Evolutionary conservation across 2,329 filamentous ascomycete genomes (phyloP).

Genomic region (Aspergillus clavatus): DNA sequence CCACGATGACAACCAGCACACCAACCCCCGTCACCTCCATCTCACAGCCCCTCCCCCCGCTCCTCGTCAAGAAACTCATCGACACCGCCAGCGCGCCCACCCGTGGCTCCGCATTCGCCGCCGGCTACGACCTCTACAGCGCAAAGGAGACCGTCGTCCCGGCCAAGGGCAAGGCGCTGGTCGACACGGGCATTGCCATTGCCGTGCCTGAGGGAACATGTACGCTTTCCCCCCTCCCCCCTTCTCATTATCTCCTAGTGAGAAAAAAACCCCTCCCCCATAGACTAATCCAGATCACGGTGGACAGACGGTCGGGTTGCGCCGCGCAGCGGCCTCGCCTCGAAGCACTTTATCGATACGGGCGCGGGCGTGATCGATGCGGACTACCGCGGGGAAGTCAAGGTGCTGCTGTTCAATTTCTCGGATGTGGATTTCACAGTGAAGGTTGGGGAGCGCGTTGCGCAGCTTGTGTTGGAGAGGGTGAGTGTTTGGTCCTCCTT

Average conservation of each 20-base stretch:
- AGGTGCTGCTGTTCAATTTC: conserved; percentile 93
- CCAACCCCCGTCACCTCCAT: conserved; percentile 33
- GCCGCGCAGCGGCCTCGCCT: conserved; percentile 82
- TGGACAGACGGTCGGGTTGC: conserved; percentile 76
- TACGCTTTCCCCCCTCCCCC: conserved; percentile 43
- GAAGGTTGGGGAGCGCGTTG: conserved; percentile 81
- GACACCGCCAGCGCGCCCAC: conserved; percentile 76
- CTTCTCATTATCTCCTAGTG: too few species aligned
- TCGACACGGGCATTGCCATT: conserved; percentile 88
- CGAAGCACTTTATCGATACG: conserved; percentile 93
- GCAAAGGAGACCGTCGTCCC: conserved; percentile 71
- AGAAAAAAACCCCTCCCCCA: too few species aligned
- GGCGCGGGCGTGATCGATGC: conserved; percentile 96
- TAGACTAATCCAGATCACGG: too few species aligned
- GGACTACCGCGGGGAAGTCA: conserved; percentile 91
- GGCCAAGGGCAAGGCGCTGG: conserved; percentile 74
- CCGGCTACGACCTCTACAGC: conserved; percentile 89
- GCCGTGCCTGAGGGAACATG: conserved; percentile 86
- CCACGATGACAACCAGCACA: conserved; percentile 29
- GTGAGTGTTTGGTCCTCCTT: conserved; percentile 44
- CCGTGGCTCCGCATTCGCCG: conserved; percentile 80
- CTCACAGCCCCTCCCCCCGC: conserved; percentile 50
- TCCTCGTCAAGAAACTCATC: conserved; percentile 85
- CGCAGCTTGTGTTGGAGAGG: conserved; percentile 88
- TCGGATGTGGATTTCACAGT: conserved; percentile 74